Percentiles rank a stretch among this genome's conserved stretches.
Evolutionary conservation across 352 stramenopile species (phyloP).

Genomic region (Phytophthora idaei): DNA sequence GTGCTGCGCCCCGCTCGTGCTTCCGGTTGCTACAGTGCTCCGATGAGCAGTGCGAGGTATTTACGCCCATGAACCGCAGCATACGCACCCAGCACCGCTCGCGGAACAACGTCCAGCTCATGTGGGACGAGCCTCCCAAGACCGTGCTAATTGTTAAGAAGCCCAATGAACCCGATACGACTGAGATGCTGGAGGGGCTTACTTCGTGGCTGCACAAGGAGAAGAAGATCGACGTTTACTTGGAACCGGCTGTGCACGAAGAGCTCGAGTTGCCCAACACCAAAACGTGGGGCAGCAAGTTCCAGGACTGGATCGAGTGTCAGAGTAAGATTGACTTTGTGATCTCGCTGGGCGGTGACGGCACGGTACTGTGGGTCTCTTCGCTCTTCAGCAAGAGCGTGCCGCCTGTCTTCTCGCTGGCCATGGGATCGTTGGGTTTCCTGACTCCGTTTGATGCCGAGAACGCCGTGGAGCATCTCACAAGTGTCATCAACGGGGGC

Average conservation of each 20-base stretch:
- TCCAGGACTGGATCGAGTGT: conserved; percentile 66
- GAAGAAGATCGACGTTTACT: conserved; percentile 70
- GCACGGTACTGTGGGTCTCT: conserved; percentile 90
- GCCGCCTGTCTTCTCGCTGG: conserved; percentile 95
- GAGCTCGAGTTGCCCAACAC: conserved; percentile 62
- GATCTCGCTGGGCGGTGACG: conserved; percentile 95
- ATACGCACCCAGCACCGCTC: conserved; percentile 86
- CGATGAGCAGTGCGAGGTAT: conserved; percentile 89
- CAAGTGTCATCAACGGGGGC: conserved; percentile 74
- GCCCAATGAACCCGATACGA: conserved; percentile 80
- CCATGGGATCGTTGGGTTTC: conserved; percentile 96
- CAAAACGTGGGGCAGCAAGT: conserved; percentile 64
- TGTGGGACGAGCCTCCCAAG: conserved; percentile 87
- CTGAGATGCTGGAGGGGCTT: conserved; percentile 69
- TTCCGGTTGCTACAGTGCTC: conserved; percentile 88
- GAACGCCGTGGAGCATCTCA: conserved; percentile 71
- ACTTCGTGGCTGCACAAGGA: conserved; percentile 77
- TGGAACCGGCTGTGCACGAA: conserved; percentile 79
- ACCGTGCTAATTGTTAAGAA: conserved; percentile 91
- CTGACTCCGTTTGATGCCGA: conserved; percentile 93
- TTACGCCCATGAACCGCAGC: conserved; percentile 85
- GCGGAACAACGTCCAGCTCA: conserved; percentile 90
- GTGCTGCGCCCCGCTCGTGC: conserved; percentile 47
- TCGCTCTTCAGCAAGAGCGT: conserved; percentile 91
- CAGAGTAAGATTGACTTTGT: conserved; percentile 91